These are phyloP conservation scores for Nigrospora sphaerica DNA, from an alignment of 2,329 filamentous ascomycete species.

Conservation along the genomic window DNA sequence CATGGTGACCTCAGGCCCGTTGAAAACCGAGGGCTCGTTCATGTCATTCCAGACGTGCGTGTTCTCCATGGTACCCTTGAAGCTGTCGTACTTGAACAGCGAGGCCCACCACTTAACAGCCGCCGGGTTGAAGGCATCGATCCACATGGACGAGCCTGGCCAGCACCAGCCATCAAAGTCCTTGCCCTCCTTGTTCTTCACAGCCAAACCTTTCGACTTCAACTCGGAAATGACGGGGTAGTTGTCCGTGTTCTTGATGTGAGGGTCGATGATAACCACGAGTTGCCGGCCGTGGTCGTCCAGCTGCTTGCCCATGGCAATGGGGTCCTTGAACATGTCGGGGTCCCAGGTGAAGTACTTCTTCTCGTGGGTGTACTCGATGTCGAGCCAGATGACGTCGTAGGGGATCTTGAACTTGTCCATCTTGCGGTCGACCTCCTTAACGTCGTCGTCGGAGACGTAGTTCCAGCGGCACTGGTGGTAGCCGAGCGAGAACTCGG, in stretches of 20 bases:
- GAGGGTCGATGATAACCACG: conserved; percentile 91
- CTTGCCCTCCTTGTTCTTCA: conserved; percentile 83
- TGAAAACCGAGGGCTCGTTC: conserved; percentile 99
- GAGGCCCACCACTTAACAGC: conserved; percentile 85
- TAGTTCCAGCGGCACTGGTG: conserved; percentile 99
- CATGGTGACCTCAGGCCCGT: conserved; percentile 97
- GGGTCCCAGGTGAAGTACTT: conserved; percentile 98
- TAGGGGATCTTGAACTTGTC: conserved; percentile 94
- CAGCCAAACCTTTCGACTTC: conserved; percentile 74
- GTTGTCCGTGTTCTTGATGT: conserved; percentile 85
- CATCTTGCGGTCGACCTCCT: conserved; percentile 92
- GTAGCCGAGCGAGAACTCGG: conserved; percentile 87
- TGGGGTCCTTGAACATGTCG: conserved; percentile 78
- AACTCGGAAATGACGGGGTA: conserved; percentile 76
- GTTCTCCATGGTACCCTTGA: conserved; percentile 80
- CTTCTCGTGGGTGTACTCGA: conserved; percentile 94
- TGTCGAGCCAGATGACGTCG: conserved; percentile 97
- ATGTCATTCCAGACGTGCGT: conserved; percentile 99
- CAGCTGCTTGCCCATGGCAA: conserved; percentile 81
- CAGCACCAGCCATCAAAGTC: conserved; percentile 98
- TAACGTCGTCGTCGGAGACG: conserved; percentile 92
- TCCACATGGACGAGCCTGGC: conserved; percentile 94
- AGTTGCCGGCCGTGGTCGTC: conserved; percentile 82
- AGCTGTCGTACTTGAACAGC: conserved; percentile 81
- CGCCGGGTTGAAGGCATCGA: conserved; percentile 93